Conservation (phyloP, 2,329 filamentous ascomycete genomes). For the Botrytis squamosa region DNA sequence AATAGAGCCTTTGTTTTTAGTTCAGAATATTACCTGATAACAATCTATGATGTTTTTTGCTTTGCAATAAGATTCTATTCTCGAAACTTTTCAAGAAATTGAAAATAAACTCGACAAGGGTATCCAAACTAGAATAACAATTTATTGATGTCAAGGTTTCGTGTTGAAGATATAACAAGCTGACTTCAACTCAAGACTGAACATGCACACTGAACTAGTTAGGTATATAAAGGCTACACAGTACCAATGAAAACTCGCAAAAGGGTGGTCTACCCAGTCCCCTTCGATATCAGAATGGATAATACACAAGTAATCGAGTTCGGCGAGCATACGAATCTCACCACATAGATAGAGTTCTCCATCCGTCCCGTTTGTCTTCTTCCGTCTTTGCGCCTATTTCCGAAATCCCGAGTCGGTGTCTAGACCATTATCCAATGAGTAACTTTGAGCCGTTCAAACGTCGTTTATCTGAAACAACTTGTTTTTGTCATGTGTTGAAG, state of each 20-base stretch:
- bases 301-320: background rate
- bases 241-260: too few species aligned
- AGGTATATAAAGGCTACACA: background rate
- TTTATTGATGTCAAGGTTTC: background rate
- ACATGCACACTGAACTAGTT: background rate
- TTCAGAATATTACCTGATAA: background rate
- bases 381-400: background rate
- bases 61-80: background rate
- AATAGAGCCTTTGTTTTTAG: too few species aligned
- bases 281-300: background rate
- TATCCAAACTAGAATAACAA: background rate
- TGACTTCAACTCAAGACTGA: background rate
- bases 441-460: background rate
- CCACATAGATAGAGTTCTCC: background rate
- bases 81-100: background rate
- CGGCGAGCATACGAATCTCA: background rate
- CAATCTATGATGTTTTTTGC: background rate
- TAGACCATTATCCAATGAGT: background rate
- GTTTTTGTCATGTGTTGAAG: background rate
- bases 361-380: background rate
- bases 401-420: background rate
- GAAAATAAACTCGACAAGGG: background rate
- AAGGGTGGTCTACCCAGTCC: background rate
- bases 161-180: background rate
- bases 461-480: conserved; percentile 2